Base-by-base conservation (phyloP, 192 early-diverging fungal genomes). In the Rhizophagus prolifer region DNA sequence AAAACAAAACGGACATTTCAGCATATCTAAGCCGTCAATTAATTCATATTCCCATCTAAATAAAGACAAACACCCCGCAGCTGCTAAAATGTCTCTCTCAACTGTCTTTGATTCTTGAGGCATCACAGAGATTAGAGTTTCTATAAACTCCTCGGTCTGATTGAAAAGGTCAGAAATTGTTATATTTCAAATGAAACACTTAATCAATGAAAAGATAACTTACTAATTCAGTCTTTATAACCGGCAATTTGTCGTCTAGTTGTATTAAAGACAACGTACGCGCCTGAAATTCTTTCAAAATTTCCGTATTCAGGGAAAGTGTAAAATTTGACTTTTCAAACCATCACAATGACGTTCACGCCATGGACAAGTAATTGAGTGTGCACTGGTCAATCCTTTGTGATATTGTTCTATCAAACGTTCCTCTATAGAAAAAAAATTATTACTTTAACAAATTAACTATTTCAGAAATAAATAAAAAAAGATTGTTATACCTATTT, bases 11-110 rank as follows among this genome's bases (percentile, higher is more conserved):
- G 58, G 54, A 23, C 75, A 76, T 16, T 38, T n/a, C 7, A 66
- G 8, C 23, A 68, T 34, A 5, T 76, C 64, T 14, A 66, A 13
- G 2, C 21, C 28, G 2, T 67, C 13, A 34, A 59, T 31, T 25
- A 19, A 34, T 25, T 58, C 31, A 23, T 68, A 68, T 60, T 76
- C 65, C 63, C 66, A 76, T 21, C 75, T 65, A 76, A 76, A 76
- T 36, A 76, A 68, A 26, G 75, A 68, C 14, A 76, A 68, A 41
- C 65, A 69, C 13, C 19, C 28, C 2, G 75, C 75, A 58, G 75
- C 9, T 21, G 19, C 19, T 2, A 60, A 23, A 68, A 76, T 44
- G 1, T 31, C 13, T 23, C 2, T 21, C 19, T 68, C 75, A 34
- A 76, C 8, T 13, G 14, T 3, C 5, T 76, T 60, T 47, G n/a